Base-by-base conservation (phyloP, 2,329 filamentous ascomycete species). In the Pseudogymnoascus destructans region DNA sequence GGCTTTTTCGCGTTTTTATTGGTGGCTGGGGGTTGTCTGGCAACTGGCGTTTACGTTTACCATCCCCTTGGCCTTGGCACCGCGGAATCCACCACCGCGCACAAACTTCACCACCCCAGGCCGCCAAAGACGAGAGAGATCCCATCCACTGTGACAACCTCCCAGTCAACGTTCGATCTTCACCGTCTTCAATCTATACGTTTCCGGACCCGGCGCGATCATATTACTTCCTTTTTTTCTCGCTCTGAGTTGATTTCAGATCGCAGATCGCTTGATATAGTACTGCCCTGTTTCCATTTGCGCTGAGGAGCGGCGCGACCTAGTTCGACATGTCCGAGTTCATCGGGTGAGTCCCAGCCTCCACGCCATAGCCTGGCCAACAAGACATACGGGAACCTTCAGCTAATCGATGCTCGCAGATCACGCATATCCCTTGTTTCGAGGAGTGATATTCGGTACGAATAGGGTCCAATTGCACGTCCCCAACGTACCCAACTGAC, bases 361-460 rank as follows among this genome's bases (percentile, higher is more conserved):
- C 60, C 46, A 19, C 17, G 11, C 25, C 25, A 52, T 25, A 8
- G 46, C 46, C 15, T 52, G 15, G 25, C 2, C 59, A 55, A 46
- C 15, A 52, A 58, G 19, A 38, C 35, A 36, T 63, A 57, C 33
- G 15, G 17, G 27, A 46, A 63, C 52, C 59, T 27, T 36, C 59
- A 63, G 58, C 66, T 69, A 59, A 67, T 63, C 46, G 57, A 17
- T 52, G 11, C 56, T 60, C 64, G 66, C 73, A 91, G 89, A 75
- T 88, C 91, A 74, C 86, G 87, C 72, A 96, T 96, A 78, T 95
- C 90, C 63, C 83, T 96, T 75, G 93, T 96, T 74, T 96, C 91
- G 62, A 95, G 92, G 78, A 95, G 89, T 74, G 90, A 95, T 75
- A 95, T 96, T 75, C 88, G 91, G 88, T 95, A 79, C 70, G 84